A percentile compares a stretch with the other conserved stretches of the same genome.
phyloP scores from a whole-genome alignment of 2,329 filamentous ascomycete genomes.

The Onygenales sp. region DNA sequence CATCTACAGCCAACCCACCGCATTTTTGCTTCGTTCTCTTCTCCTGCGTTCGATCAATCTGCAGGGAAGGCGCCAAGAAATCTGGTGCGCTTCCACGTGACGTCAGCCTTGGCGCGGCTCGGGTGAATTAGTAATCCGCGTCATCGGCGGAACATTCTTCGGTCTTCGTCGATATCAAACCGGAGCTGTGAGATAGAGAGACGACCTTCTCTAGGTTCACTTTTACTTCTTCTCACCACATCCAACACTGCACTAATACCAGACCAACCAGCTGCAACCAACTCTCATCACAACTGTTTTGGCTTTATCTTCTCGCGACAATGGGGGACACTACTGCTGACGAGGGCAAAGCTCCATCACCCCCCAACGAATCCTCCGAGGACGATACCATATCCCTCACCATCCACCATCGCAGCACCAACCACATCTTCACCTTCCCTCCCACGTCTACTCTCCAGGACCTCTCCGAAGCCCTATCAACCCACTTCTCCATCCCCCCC shows the following conservation, averaged over 20 bases:
- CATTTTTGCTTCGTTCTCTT: no score
- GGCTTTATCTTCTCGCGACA: not conserved
- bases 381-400: constrained; percentile 30
- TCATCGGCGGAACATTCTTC: constrained; percentile 2
- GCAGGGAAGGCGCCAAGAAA: not conserved
- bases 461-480: constrained; percentile 26
- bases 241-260: no score
- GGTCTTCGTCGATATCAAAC: not conserved
- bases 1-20: no score
- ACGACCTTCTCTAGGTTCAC: no score
- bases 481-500: constrained; percentile 27
- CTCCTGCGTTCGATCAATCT: no score
- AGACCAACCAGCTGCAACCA: no score
- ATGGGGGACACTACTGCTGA: not conserved
- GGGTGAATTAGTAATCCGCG: not conserved
- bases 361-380: not conserved
- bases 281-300: no score
- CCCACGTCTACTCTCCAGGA: constrained; percentile 42
- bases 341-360: not conserved
- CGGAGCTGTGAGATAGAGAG: no score
- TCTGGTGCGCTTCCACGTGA: not conserved
- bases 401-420: constrained; percentile 46
- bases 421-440: constrained; percentile 40
- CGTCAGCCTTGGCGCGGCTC: not conserved
- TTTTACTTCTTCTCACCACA: no score